These are phyloP conservation scores for Thelonectria olida DNA, from an alignment of 2,329 filamentous ascomycete species.

Conservation along the genomic window DNA sequence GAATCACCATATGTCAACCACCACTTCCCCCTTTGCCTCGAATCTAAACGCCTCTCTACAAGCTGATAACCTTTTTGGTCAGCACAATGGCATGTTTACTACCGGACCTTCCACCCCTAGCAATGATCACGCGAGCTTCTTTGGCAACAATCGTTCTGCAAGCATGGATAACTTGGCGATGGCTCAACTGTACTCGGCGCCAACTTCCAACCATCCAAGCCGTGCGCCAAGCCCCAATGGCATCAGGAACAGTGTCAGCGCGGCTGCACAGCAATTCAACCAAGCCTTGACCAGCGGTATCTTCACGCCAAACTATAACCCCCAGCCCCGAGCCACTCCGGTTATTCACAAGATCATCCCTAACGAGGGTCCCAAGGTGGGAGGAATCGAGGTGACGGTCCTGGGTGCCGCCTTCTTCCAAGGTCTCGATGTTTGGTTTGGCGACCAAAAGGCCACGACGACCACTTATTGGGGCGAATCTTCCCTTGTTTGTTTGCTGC, in stretches of 20 bases:
- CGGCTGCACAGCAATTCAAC: constrained; percentile 55
- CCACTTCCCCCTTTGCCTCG: constrained; percentile 65
- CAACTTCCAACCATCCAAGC: constrained; percentile 77
- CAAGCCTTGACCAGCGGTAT: constrained; percentile 59
- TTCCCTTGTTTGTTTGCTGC: constrained; percentile 81
- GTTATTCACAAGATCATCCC: constrained; percentile 87
- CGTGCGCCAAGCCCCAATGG: constrained; percentile 78
- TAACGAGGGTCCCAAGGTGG: constrained; percentile 80
- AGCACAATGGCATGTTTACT: constrained; percentile 54
- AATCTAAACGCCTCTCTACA: constrained; percentile 55
- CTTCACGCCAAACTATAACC: constrained; percentile 59
- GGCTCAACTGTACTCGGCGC: constrained; percentile 75
- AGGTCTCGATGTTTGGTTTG: constrained; percentile 85
- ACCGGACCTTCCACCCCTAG: constrained; percentile 73
- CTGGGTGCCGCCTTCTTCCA: constrained; percentile 82
- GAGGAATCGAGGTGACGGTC: constrained; percentile 88
- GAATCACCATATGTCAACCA: constrained; percentile 49
- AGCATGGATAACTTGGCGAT: constrained; percentile 73
- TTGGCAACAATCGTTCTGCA: constrained; percentile 65
- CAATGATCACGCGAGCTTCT: constrained; percentile 68
- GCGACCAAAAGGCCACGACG: constrained; percentile 69
- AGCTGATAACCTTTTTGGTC: constrained; percentile 57
- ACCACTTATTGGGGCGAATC: constrained; percentile 85
- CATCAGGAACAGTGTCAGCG: constrained; percentile 56
- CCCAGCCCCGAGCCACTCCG: constrained; percentile 56